These are phyloP conservation scores for Candida gorgasii DNA, from an alignment of 805 yeast species.

Conservation along the genomic window DNA sequence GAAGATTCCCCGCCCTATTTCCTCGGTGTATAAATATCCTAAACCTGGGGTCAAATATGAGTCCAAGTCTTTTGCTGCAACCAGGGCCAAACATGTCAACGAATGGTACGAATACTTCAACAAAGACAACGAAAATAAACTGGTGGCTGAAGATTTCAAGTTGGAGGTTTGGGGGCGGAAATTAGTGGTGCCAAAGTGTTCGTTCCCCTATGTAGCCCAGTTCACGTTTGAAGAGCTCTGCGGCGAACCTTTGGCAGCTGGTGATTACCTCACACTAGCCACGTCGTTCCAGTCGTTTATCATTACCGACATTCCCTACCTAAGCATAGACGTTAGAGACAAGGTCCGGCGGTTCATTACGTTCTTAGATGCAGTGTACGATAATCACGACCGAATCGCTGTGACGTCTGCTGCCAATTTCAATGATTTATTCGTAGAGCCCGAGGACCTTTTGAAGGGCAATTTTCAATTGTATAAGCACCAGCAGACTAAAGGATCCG, in stretches of 20 bases:
- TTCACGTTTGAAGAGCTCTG: slow-evolving; percentile 86
- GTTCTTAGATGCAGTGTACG: slow-evolving; percentile 93
- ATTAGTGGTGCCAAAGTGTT: slow-evolving; percentile 69
- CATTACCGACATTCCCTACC: slow-evolving; percentile 89
- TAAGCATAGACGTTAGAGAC: slow-evolving; percentile 78
- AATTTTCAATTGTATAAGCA: slow-evolving; percentile 45
- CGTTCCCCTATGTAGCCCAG: slow-evolving; percentile 83
- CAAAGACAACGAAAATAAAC: slow-evolving; percentile 47
- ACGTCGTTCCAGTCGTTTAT: slow-evolving; percentile 72
- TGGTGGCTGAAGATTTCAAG: slow-evolving; percentile 21
- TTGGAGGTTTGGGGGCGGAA: slow-evolving; percentile 87
- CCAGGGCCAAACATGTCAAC: slow-evolving; percentile 61
- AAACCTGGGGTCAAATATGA: slow-evolving; percentile 57
- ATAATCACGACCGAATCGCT: slow-evolving; percentile 82
- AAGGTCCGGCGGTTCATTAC: slow-evolving; percentile 90
- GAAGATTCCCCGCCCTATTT: slow-evolving; percentile 78
- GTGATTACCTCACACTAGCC: slow-evolving; percentile 88
- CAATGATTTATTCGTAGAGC: slow-evolving; percentile 81
- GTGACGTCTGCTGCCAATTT: slow-evolving; percentile 89
- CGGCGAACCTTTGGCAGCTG: slow-evolving; percentile 87
- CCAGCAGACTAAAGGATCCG: slow-evolving; percentile 39
- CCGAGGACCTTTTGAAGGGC: slow-evolving; percentile 56
- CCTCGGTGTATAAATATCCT: slow-evolving; percentile 78
- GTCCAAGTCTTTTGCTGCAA: slow-evolving; percentile 50
- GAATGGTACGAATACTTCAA: slow-evolving; percentile 82